phyloP scores from a whole-genome alignment of 2,329 filamentous ascomycete species.

The Trichoderma harzianum region DNA sequence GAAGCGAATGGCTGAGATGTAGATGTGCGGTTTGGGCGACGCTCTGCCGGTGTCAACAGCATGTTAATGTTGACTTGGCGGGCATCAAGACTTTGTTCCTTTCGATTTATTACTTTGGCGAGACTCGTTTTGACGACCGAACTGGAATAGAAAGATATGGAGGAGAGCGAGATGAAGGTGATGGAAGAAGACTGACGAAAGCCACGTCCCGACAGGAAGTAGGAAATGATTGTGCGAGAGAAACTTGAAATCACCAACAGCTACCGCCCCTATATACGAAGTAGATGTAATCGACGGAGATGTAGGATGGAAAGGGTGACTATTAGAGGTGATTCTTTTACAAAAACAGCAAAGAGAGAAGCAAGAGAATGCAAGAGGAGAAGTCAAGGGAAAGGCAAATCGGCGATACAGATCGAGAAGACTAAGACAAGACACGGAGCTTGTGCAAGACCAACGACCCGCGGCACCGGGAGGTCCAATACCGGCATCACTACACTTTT shows the following conservation, averaged over 20 bases:
- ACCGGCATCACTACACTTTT: neutral
- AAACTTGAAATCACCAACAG: neutral
- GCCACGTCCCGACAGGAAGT: neutral
- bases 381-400: neutral
- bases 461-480: neutral
- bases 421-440: neutral
- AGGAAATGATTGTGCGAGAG: neutral
- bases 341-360: neutral
- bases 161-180: neutral
- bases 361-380: neutral
- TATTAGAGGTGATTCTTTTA: neutral
- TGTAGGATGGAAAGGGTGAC: neutral
- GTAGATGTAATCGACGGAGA: neutral
- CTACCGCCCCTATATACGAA: neutral
- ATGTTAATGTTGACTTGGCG: neutral
- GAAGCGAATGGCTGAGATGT: neutral
- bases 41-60: constrained; percentile 1
- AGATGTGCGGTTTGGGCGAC: neutral
- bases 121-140: neutral
- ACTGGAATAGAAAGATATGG: neutral
- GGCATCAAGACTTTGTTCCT: neutral
- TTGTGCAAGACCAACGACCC: neutral
- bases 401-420: neutral
- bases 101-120: neutral
- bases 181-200: neutral